Evolutionary conservation across 2,329 filamentous ascomycete genomes (phyloP), one percentile per base, ranked within the genome.

Genomic region (Orbilia oligospora): DNA sequence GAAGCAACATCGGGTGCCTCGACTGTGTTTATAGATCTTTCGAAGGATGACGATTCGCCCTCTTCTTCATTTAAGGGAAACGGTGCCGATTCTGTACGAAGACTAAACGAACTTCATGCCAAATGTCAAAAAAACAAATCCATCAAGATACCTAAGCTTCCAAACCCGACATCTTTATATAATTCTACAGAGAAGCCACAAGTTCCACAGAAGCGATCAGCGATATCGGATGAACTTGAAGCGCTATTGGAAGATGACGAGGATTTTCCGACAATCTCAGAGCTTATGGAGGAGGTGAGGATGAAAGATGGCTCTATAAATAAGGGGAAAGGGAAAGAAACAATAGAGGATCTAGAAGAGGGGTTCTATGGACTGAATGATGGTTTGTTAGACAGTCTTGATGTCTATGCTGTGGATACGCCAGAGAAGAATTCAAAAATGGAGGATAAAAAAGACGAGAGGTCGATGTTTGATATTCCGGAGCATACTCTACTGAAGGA

Each of bases 231-330:
- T 49, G 75, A 78, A 12, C 44, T 72, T 18, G 68, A 67, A 8
- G 46, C 72, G 9, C 53, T 78, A 20, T 30, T 78, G 4, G 61
- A 33, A 9, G 68, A 77, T 49, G 73, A 72, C 16, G 68, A 72
- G 4, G 68, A 78, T 33, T 71, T 71, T 27, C 73, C 73, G 20
- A 71, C 68, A 0, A n/a, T 78, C 49, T 71, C 75, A 18, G 68
- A 68, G 36, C 58, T 78, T 41, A 68, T 78, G 46, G 68, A 71
- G 16, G 67, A 68, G 22, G 49, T 30, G 18, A 24, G 51, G n/a
- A 63, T 58, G 20, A 48, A 66, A 27, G 30, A 27, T 9, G 53
- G 49, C 18, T 18, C 30, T 44, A 33, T 9, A 0, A 67, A 33
- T 38, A 73, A 44, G 22, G 10, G 27, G 10, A 49, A 71, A 18